Percentiles rank a stretch among this genome's conserved stretches.
Conservation (phyloP, 257 asterid species). For the Gardenia jasminoides region DNA sequence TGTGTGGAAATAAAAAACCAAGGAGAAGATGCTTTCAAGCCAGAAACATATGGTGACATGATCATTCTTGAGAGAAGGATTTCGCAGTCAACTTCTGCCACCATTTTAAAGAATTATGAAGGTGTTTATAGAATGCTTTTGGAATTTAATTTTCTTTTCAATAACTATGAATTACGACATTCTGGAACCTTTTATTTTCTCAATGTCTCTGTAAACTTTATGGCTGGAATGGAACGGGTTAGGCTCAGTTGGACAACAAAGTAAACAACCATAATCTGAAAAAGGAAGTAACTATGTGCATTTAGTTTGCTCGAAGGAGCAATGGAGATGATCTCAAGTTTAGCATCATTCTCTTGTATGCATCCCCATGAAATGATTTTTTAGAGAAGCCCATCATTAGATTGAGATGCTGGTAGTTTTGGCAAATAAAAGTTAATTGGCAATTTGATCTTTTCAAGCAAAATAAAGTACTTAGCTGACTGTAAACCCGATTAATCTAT, state of each 20-base stretch:
- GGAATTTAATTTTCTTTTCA: neutral
- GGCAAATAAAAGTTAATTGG: neutral
- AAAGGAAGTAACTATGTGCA: neutral
- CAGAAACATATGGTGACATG: conserved; percentile 66
- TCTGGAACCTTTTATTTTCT: neutral
- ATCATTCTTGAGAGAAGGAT: conserved; percentile 78
- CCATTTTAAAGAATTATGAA: conserved; percentile 62
- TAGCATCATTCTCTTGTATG: neutral
- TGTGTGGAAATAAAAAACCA: conserved; percentile 82
- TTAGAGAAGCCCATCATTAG: neutral
- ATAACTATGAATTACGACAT: neutral
- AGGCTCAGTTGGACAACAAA: too few relatives aligned
- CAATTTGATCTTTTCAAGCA: neutral
- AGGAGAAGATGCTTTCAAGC: conserved; percentile 93
- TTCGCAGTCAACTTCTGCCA: conserved; percentile 59
- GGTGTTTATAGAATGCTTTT: conserved; percentile 40
- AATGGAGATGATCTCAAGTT: neutral
- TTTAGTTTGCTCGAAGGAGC: neutral
- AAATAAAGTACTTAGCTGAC: neutral
- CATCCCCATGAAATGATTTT: neutral
- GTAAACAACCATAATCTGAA: too few relatives aligned
- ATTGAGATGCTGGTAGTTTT: neutral
- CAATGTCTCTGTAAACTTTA: neutral
- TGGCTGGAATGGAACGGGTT: neutral
- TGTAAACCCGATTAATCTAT: neutral